A percentile compares a stretch with the other conserved stretches of the same genome.
Evolutionary conservation across 2,329 filamentous ascomycete genomes (phyloP).

Genomic region (Dactylonectria estremocensis): DNA sequence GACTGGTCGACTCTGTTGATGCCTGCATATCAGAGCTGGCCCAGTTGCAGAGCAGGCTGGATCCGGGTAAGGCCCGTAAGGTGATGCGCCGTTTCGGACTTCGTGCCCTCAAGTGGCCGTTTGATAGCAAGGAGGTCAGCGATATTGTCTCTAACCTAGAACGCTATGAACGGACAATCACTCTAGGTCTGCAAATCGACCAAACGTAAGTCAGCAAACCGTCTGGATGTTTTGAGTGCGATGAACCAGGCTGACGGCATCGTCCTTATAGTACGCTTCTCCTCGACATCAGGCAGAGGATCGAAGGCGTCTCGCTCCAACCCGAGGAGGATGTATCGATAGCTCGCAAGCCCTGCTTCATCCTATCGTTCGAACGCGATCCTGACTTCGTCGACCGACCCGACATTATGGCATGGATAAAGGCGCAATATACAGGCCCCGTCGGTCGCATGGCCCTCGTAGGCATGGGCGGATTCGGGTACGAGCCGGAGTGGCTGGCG

Average conservation of each 20-base stretch:
- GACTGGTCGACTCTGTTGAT: slow-evolving; percentile 21
- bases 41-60: slow-evolving; percentile 17
- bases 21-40: slow-evolving; percentile 14
- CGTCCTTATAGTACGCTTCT: slow-evolving; percentile 27
- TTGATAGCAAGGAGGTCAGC: slow-evolving; percentile 24
- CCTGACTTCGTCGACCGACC: no score
- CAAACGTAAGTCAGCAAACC: no score
- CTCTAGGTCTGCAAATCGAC: no score
- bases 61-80: slow-evolving; percentile 20
- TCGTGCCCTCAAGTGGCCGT: slow-evolving; percentile 30
- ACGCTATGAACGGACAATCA: no score
- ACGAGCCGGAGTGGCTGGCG: background rate
- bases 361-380: no score
- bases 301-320: no score
- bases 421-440: no score
- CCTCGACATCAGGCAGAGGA: no score
- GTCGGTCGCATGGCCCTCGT: no score
- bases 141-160: slow-evolving; percentile 3
- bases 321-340: no score
- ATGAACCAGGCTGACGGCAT: slow-evolving; percentile 9
- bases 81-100: slow-evolving; percentile 23
- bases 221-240: slow-evolving; percentile 3
- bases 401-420: no score
- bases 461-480: background rate
- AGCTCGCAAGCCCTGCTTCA: no score